Conservation (phyloP, 495 filamentous ascomycete species). For the Usnea hakonensis region DNA sequence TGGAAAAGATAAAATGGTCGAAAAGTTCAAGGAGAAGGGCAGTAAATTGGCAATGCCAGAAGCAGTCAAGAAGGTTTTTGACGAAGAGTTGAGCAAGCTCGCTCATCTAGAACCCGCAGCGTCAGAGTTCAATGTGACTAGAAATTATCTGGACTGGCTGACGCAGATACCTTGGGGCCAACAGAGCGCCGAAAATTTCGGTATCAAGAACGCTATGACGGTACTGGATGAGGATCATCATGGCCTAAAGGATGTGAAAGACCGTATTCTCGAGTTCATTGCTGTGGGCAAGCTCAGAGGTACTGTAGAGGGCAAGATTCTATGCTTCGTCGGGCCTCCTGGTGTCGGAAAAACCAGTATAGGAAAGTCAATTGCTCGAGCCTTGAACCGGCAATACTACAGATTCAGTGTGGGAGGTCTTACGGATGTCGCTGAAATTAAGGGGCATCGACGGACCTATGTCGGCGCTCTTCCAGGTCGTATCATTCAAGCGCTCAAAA, state of each 20-base stretch:
- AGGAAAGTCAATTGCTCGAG: constrained; percentile 93
- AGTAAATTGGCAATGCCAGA: constrained; percentile 94
- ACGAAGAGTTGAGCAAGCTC: constrained; percentile 96
- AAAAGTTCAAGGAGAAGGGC: constrained; percentile 94
- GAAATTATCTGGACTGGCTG: constrained; percentile 98
- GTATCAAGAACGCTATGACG: constrained; percentile 77
- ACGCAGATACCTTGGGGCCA: constrained; percentile 98
- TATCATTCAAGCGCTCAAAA: constrained; percentile 97
- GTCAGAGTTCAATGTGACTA: constrained; percentile 98
- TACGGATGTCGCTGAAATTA: constrained; percentile 98
- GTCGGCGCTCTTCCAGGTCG: constrained; percentile 93
- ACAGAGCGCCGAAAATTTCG: constrained; percentile 93
- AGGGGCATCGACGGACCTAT: constrained; percentile 94
- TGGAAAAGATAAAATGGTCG: constrained; percentile 94
- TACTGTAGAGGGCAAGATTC: constrained; percentile 96
- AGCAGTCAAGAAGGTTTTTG: constrained; percentile 91
- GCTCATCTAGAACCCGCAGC: constrained; percentile 90
- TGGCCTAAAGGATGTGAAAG: constrained; percentile 96
- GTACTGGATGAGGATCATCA: constrained; percentile 97
- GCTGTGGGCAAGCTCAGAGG: constrained; percentile 96
- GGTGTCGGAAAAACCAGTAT: constrained; percentile 98
- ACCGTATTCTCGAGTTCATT: constrained; percentile 97
- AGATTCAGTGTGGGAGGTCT: constrained; percentile 95
- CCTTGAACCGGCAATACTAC: constrained; percentile 93
- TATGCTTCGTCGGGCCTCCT: constrained; percentile 95